Evolutionary conservation across 2,329 filamentous ascomycete species (phyloP).

Genomic region (Fusarium tricinctum): DNA sequence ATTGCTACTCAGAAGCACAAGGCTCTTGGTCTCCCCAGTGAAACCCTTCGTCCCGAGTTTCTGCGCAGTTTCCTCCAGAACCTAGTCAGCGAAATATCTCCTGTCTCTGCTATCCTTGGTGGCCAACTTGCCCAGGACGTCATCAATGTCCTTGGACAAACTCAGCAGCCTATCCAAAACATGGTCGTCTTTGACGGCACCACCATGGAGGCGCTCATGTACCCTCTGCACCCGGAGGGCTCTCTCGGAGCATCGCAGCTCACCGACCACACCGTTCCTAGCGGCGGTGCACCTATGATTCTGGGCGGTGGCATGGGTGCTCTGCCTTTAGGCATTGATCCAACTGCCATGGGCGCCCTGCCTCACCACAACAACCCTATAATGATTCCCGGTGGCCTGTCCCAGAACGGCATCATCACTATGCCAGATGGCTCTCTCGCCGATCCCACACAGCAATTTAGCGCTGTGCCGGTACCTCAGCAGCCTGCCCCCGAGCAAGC

Average conservation of each 20-base stretch:
- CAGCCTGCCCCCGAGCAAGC: constrained; percentile 22
- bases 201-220: constrained; percentile 81
- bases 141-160: constrained; percentile 92
- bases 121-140: constrained; percentile 95
- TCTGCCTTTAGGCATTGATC: constrained; percentile 47
- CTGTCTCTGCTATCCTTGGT: constrained; percentile 89
- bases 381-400: constrained; percentile 40
- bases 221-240: constrained; percentile 81
- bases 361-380: constrained; percentile 47
- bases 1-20: constrained; percentile 84
- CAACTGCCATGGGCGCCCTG: constrained; percentile 44
- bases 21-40: constrained; percentile 76
- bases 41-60: constrained; percentile 78
- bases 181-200: constrained; percentile 92
- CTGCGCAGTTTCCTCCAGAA: constrained; percentile 89
- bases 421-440: constrained; percentile 35
- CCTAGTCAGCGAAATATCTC: constrained; percentile 84
- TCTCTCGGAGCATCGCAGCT: constrained; percentile 65
- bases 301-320: constrained; percentile 43
- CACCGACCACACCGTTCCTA: constrained; percentile 47
- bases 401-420: constrained; percentile 34
- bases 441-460: constrained; percentile 35
- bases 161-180: constrained; percentile 96
- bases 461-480: constrained; percentile 10
- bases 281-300: constrained; percentile 45